Conservation (phyloP, 495 filamentous ascomycete genomes). For the Amniculicola lignicola region DNA sequence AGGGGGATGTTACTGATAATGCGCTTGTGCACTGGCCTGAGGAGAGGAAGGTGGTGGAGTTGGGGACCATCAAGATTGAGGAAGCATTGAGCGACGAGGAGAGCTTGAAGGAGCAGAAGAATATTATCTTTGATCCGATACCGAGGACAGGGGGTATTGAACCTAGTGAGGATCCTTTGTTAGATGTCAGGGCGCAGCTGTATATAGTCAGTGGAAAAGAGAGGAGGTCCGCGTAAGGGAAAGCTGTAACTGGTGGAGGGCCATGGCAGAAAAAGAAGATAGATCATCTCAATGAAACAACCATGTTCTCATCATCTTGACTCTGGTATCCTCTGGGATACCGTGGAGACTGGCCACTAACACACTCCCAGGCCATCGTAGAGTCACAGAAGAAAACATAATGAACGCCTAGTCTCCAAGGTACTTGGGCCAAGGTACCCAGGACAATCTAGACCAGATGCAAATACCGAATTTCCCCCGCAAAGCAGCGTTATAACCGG, state of each 20-base stretch:
- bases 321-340: too few species aligned
- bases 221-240: constrained; percentile 35
- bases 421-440: too few species aligned
- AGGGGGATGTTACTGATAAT: constrained; percentile 51
- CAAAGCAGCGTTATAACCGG: too few species aligned
- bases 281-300: too few species aligned
- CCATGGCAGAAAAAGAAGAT: neutral
- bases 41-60: constrained; percentile 46
- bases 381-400: too few species aligned
- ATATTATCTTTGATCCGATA: constrained; percentile 55
- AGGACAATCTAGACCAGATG: too few species aligned
- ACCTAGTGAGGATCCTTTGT: constrained; percentile 49
- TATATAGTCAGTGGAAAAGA: constrained; percentile 55
- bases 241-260: neutral
- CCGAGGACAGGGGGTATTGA: constrained; percentile 53
- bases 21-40: constrained; percentile 53
- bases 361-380: too few species aligned
- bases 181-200: constrained; percentile 51
- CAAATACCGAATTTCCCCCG: too few species aligned
- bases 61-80: constrained; percentile 49
- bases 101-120: constrained; percentile 45
- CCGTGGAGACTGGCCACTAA: too few species aligned
- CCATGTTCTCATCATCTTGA: too few species aligned
- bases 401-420: too few species aligned
- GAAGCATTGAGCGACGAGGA: constrained; percentile 39